These are phyloP conservation scores for Penicillium sp. DNA, from an alignment of 2,329 filamentous ascomycete species.

Conservation along the genomic window DNA sequence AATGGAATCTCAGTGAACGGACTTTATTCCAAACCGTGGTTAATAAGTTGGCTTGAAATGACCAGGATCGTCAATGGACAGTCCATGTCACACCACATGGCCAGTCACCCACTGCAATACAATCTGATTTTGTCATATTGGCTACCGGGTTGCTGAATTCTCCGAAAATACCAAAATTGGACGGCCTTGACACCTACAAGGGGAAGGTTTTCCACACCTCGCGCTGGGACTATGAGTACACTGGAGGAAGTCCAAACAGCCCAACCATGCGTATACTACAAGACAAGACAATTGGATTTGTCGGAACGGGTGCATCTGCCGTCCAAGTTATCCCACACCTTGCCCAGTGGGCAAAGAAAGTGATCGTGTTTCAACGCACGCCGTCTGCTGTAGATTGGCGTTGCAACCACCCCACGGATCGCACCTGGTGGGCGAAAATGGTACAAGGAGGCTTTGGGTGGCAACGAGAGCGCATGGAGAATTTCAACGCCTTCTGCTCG, in stretches of 20 bases:
- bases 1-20: constrained; percentile 43
- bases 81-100: constrained; percentile 22
- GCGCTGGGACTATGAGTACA: constrained; percentile 30
- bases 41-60: constrained; percentile 49
- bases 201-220: constrained; percentile 26
- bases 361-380: constrained; percentile 47
- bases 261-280: constrained; percentile 45
- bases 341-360: constrained; percentile 29
- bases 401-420: constrained; percentile 26
- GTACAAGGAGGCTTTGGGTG: constrained; percentile 13
- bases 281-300: constrained; percentile 43
- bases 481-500: constrained; percentile 27
- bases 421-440: constrained; percentile 1
- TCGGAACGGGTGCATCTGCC: constrained; percentile 47
- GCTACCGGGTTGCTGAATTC: constrained; percentile 26
- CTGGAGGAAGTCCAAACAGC: constrained; percentile 36
- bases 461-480: constrained; percentile 28
- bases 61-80: constrained; percentile 34
- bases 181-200: constrained; percentile 19
- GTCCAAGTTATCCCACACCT: constrained; percentile 43
- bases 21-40: constrained; percentile 51
- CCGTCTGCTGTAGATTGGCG: constrained; percentile 35
- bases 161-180: constrained; percentile 23
- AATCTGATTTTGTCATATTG: constrained; percentile 40
- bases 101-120: constrained; percentile 25